phyloP scores from a whole-genome alignment of 2,329 filamentous ascomycete genomes.

The Alternaria arbusti region DNA sequence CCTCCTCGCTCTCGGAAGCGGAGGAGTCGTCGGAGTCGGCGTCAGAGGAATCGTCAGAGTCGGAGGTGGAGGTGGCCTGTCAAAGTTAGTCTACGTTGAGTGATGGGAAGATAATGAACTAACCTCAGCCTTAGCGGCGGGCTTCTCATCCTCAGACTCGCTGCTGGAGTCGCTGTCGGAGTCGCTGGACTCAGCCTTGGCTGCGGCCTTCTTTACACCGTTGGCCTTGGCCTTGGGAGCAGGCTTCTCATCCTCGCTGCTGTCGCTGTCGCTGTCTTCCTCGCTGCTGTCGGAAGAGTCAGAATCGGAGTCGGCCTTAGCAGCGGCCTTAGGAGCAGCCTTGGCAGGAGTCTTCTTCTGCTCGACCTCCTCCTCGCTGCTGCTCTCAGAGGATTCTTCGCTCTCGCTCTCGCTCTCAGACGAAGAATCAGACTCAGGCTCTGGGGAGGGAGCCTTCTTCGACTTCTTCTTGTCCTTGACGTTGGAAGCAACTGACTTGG shows the following conservation, averaged over 20 bases:
- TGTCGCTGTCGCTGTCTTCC: constrained; percentile 35
- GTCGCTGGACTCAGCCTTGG: constrained; percentile 48
- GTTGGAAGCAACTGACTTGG: constrained; percentile 57
- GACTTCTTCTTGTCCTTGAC: constrained; percentile 60
- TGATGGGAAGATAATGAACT: constrained; percentile 20
- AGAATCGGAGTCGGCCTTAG: constrained; percentile 46
- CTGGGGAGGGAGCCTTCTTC: constrained; percentile 57
- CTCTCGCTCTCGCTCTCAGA: constrained; percentile 45
- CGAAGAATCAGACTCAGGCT: constrained; percentile 52
- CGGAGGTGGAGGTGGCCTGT: constrained; percentile 29
- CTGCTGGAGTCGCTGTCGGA: constrained; percentile 36
- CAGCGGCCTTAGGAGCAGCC: constrained; percentile 43
- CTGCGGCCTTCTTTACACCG: constrained; percentile 38
- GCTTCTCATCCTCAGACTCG: constrained; percentile 38
- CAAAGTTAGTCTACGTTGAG: constrained; percentile 18
- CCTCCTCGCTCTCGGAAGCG: constrained; percentile 42
- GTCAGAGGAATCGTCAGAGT: constrained; percentile 33
- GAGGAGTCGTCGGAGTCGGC: constrained; percentile 47
- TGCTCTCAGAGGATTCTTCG: constrained; percentile 39
- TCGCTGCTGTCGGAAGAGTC: constrained; percentile 30
- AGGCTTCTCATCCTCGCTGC: constrained; percentile 37
- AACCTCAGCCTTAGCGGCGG: constrained; percentile 40
- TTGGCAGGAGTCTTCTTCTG: constrained; percentile 44
- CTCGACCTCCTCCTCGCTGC: constrained; percentile 42
- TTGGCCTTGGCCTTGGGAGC: constrained; percentile 41